These are phyloP conservation scores for Sechiopsis laciniata DNA, from an alignment of 306 rosid genomes.

Conservation along the genomic window DNA sequence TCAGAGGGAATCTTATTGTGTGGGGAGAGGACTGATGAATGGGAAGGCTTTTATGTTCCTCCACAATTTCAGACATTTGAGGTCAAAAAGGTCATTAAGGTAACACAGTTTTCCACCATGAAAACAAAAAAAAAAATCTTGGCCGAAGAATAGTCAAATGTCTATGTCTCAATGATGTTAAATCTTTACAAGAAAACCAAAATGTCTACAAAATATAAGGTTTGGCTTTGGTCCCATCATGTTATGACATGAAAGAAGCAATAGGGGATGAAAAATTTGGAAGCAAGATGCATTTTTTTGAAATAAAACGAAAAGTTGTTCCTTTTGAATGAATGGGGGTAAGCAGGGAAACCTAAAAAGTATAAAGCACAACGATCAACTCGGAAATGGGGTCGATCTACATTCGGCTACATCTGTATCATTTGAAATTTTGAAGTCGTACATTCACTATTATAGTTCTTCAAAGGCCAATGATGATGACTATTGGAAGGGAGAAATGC, in stretches of 20 bases:
- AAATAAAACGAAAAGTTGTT: neutral
- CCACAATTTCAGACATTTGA: slow-evolving; percentile 26
- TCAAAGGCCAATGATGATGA: slow-evolving; percentile 1
- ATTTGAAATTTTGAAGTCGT: slow-evolving; percentile 12
- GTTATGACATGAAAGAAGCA: neutral
- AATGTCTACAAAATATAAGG: neutral
- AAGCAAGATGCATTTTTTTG: neutral
- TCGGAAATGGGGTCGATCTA: neutral
- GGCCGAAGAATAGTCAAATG: slow-evolving; percentile 1
- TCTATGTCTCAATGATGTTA: neutral
- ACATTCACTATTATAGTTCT: slow-evolving; percentile 14
- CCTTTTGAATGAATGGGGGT: neutral
- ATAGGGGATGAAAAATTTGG: neutral
- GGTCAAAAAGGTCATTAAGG: slow-evolving; percentile 29
- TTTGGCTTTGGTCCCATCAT: neutral
- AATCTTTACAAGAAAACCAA: neutral
- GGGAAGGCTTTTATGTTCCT: slow-evolving; percentile 33
- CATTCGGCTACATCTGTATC: slow-evolving; percentile 20
- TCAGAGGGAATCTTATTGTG: slow-evolving; percentile 11
- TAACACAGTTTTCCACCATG: slow-evolving; percentile 10
- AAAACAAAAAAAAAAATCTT: slow-evolving; percentile 3
- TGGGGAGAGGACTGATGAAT: slow-evolving; percentile 40
- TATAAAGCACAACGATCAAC: neutral
- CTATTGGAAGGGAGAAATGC: slow-evolving; percentile 1
- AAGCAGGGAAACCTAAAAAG: neutral